Conservation (phyloP, 2,329 filamentous ascomycete species). For the Dothideomycetes sp. region DNA sequence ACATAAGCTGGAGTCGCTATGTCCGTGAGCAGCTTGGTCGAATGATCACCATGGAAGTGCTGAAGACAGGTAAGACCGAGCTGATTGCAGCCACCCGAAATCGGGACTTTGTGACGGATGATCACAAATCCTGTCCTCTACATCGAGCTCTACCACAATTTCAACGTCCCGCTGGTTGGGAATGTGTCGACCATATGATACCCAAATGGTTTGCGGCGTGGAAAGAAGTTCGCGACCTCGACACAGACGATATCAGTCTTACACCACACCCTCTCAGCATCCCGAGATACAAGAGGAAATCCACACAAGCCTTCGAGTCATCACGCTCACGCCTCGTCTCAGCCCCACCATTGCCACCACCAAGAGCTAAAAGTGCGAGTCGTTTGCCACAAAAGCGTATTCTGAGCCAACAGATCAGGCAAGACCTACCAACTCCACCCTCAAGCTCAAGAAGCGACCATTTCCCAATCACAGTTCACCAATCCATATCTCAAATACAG, state of each 20-base stretch:
- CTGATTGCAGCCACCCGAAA: neutral
- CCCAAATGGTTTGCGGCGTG: constrained; percentile 10
- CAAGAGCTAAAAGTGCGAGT: neutral
- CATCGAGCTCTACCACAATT: neutral
- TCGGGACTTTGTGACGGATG: neutral
- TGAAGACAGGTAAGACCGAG: neutral
- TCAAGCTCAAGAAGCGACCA: neutral
- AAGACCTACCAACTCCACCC: neutral
- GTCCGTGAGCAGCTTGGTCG: neutral
- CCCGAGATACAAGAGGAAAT: neutral
- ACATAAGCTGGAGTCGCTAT: constrained; percentile 5
- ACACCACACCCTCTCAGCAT: neutral
- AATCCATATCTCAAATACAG: neutral
- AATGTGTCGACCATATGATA: constrained; percentile 10
- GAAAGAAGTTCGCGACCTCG: neutral
- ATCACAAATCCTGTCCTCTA: neutral
- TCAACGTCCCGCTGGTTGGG: constrained; percentile 1
- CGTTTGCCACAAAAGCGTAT: neutral
- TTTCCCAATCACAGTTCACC: neutral
- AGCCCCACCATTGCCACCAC: neutral
- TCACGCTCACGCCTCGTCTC: neutral
- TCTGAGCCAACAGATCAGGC: too few relatives aligned
- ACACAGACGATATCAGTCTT: neutral
- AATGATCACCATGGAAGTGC: constrained; percentile 4
- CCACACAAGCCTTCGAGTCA: too few relatives aligned